Evolutionary conservation across 345 rosid species (phyloP).

Genomic region (Eucalyptus fibrosa): DNA sequence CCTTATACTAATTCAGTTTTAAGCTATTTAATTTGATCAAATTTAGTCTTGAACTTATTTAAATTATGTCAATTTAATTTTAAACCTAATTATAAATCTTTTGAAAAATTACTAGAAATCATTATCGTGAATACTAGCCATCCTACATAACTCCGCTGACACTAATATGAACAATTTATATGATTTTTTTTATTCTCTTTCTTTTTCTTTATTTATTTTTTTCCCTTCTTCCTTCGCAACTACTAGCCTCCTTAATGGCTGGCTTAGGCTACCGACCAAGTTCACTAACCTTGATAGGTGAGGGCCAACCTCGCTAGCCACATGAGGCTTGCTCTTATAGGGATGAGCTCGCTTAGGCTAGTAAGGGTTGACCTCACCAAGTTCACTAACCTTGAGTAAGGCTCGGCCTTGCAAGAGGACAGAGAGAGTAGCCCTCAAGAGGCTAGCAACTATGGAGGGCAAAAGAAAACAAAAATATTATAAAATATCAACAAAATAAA

Average conservation of each 20-base stretch:
- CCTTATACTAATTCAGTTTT: rapidly evolving
- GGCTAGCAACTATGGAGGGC: background rate
- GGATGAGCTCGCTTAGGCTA: background rate
- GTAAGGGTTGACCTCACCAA: background rate
- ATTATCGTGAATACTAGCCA: rapidly evolving
- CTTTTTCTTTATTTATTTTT: no score
- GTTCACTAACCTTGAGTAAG: no score
- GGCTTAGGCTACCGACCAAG: no score
- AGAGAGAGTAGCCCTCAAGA: background rate
- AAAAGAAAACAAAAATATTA: no score
- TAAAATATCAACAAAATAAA: no score
- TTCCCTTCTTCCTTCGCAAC: background rate
- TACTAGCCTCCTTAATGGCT: rapidly evolving
- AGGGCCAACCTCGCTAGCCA: background rate
- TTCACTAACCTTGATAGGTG: no score
- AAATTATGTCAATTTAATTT: no score
- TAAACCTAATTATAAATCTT: no score
- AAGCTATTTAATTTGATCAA: background rate
- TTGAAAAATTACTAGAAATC: no score
- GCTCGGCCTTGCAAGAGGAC: background rate
- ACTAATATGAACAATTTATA: rapidly evolving
- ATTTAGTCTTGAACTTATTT: no score
- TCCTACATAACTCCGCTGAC: rapidly evolving
- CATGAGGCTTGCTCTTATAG: rapidly evolving
- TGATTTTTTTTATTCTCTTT: no score